A percentile compares a stretch with the other conserved stretches of the same genome.
Conservation (phyloP, 306 rosid genomes). For the Cicer judaicum region DNA sequence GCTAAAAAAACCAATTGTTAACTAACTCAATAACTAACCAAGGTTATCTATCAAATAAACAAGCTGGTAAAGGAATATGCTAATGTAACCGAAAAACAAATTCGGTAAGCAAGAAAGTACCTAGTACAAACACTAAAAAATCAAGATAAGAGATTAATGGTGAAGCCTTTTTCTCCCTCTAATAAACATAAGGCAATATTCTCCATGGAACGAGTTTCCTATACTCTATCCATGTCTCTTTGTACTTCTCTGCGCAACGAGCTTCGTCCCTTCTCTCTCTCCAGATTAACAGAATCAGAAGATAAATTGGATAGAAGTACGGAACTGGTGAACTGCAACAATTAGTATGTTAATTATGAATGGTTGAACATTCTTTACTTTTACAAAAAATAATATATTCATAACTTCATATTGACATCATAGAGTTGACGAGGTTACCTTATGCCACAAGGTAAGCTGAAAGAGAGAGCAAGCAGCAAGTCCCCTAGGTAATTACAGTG, state of each 20-base stretch:
- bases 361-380: slow-evolving; percentile 13
- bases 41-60: background rate
- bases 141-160: slow-evolving; percentile 3
- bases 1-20: background rate
- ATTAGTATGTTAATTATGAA: slow-evolving; percentile 28
- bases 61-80: background rate
- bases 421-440: slow-evolving; percentile 56
- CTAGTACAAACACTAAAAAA: background rate
- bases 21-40: background rate
- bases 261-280: slow-evolving; percentile 96
- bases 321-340: slow-evolving; percentile 92
- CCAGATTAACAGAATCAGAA: slow-evolving; percentile 91
- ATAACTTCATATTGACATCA: slow-evolving; percentile 28
- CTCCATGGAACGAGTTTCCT: slow-evolving; percentile 87
- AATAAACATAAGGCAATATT: slow-evolving; percentile 75
- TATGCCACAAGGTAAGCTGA: slow-evolving; percentile 95
- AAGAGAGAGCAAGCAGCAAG: slow-evolving; percentile 89
- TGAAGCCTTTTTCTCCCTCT: background rate
- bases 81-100: background rate
- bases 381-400: background rate
- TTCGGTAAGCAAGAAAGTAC: background rate
- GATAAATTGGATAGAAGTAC: slow-evolving; percentile 91
- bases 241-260: slow-evolving; percentile 89
- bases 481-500: slow-evolving; percentile 97
- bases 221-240: slow-evolving; percentile 82